A percentile compares a stretch with the other conserved stretches of the same genome.
These are phyloP conservation scores for Fusarium agapanthi DNA, from an alignment of 2,329 filamentous ascomycete species.

Conservation along the genomic window DNA sequence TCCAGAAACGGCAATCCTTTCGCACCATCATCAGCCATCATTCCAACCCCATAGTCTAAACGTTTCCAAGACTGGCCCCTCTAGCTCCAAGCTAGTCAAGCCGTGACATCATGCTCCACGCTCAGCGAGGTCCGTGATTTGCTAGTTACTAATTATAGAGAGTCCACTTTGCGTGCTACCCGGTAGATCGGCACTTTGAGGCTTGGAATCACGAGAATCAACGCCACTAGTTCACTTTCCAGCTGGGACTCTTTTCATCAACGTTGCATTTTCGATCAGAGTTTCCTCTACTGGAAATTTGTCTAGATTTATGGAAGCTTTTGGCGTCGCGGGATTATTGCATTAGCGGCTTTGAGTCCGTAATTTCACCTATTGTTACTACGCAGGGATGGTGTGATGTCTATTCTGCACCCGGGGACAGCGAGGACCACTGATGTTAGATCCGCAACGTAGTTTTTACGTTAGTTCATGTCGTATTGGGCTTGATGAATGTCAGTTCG, in stretches of 20 bases:
- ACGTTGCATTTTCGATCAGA: conserved; percentile 5
- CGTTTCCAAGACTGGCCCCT: rapidly evolving
- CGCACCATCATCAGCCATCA: background rate
- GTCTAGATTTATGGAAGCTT: too few species aligned
- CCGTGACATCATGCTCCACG: background rate
- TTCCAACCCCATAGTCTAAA: background rate
- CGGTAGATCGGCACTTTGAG: conserved; percentile 4
- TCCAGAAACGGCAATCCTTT: background rate
- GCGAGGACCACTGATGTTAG: background rate
- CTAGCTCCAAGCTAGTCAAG: background rate
- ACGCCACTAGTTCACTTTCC: background rate
- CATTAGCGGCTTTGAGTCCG: background rate
- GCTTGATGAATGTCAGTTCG: background rate
- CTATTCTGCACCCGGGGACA: background rate
- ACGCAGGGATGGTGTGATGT: background rate
- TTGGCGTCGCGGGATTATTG: background rate
- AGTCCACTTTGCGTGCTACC: background rate
- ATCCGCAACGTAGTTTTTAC: background rate
- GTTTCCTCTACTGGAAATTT: background rate
- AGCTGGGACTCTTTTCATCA: background rate
- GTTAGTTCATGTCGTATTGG: conserved; percentile 13
- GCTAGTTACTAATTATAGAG: conserved; percentile 22
- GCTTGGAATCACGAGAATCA: conserved; percentile 5
- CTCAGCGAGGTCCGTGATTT: background rate
- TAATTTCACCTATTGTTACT: background rate